Evolutionary conservation across 176 grass and related monocot species (phyloP), one percentile per base, ranked within the genome.

Genomic region (Phoenix roebelenii): DNA sequence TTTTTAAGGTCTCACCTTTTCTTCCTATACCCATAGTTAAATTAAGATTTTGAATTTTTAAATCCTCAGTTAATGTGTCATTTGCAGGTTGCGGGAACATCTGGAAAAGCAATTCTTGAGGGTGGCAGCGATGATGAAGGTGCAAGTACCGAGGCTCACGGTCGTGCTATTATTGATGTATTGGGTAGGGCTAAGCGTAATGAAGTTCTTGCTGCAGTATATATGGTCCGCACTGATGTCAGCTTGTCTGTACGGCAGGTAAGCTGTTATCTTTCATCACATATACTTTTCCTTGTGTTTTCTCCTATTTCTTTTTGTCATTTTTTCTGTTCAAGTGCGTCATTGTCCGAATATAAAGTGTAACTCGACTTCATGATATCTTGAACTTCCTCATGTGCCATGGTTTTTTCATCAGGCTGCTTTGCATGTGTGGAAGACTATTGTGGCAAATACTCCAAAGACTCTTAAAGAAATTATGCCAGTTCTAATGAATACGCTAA

Each of bases 401-500:
- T 12, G 22, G 24, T 66, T 63, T 35, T 35, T 57, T 56, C 28
- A 23, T 69, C 63, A 97, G 92, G 87, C 87, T 61, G 87, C 92
- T 57, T 6, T 97, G 63, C 84, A 97, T 73, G 92, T 97, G 44
- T 97, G 92, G 92, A 97, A 97, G 77, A 97, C 92, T 50, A 91
- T 97, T 26, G 92, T 97, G 65, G 83, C 81, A 72, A 97, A 97
- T 82, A 97, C 92, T 66, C 92, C 92, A 66, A 88, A 71, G 74
- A 97, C 92, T 73, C 69, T 97, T 15, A 97, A 97, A 67, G 92
- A 97, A 80, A 97, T 97, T 64, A 97, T 97, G 92, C 84, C 87
- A 56, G 84, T 97, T 64, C 72, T 97, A 54, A 97, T 97, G 92
- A 82, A 85, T 68, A 97, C 84, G 16, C 81, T 97, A 30, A 97